Evolutionary conservation across 2,329 filamentous ascomycete species (phyloP), one percentile per base, ranked within the genome.

Genomic region (Verticillium nonalfalfae): DNA sequence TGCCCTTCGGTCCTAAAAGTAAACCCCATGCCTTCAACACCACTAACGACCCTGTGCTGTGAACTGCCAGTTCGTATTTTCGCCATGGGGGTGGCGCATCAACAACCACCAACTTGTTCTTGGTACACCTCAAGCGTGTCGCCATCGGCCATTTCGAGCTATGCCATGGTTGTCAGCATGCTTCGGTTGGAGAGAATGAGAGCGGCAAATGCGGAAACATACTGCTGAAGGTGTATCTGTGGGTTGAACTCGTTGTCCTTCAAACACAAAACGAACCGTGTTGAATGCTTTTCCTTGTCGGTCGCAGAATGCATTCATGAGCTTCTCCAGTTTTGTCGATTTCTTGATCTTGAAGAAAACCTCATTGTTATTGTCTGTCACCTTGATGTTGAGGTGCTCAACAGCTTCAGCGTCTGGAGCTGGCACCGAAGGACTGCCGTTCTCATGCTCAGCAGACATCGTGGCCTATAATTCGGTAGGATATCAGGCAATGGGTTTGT

Each of bases 341-440:
- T 93, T 87, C 88, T 99, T 99, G 81, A 99, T 99, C 83, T 99
- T 99, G 83, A 99, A 99, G 77, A 98, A 99, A 70, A 99, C 94
- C 75, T 99, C 95, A 75, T 99, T 99, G 81, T 97, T 97, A 80
- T 96, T 97, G 70, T 99, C 95, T 0, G 95, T 98, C 14, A 99
- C 95, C 76, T 99, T 99, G 80, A 99, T 98, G 79, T 99, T 99
- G 5, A 99, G 82, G 76, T 99, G 95, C 78, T 98, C 94, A 35
- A 80, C 78, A 59, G 77, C 71, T 38, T 78, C 75, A 26, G 59
- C 59, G 18, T 63, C 52, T 59, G 77, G 71, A 35, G 78, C 75
- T 18, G 63, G 63, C 14, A 63, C 40, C n/a, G 71, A 70, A 60
- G 79, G 79, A 68, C 77, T 76, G 66, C 80, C 80, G 65, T 80